Evolutionary conservation across 306 rosid genomes (phyloP).

Genomic region (Adenanthera pavonina): DNA sequence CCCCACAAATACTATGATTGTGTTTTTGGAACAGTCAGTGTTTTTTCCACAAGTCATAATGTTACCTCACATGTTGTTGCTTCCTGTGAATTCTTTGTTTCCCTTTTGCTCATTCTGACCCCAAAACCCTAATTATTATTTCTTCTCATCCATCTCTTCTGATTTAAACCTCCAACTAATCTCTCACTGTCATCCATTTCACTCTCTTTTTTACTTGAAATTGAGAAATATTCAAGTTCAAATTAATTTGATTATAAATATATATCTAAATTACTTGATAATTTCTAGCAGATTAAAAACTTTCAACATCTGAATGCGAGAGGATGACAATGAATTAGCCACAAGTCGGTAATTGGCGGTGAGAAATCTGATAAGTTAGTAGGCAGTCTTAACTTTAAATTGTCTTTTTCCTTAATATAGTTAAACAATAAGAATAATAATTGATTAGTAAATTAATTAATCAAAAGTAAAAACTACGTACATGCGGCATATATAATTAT

Average conservation of each 20-base stretch:
- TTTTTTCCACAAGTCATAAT: conserved; percentile 39
- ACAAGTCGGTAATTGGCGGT: background rate
- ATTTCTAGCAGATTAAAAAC: too few relatives aligned
- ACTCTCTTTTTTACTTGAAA: too few relatives aligned
- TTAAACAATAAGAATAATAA: background rate
- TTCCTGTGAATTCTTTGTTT: background rate
- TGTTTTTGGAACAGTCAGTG: conserved; percentile 33
- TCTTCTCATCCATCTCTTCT: background rate
- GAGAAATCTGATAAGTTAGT: background rate
- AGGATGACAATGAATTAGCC: background rate
- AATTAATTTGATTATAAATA: too few relatives aligned
- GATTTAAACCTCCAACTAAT: background rate
- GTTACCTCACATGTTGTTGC: conserved; percentile 47
- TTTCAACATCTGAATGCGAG: too few relatives aligned
- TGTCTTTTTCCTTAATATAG: background rate
- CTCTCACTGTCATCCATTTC: background rate
- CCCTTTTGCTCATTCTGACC: background rate
- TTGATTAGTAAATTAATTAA: background rate
- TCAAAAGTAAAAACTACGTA: background rate
- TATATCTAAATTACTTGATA: too few relatives aligned
- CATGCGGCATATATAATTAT: background rate
- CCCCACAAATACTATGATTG: conserved; percentile 49
- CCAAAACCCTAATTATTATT: background rate
- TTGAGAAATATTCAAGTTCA: too few relatives aligned
- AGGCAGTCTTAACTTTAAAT: background rate